Conservation (phyloP, 2,329 filamentous ascomycete species). For the Pseudogymnoascus sp. region DNA sequence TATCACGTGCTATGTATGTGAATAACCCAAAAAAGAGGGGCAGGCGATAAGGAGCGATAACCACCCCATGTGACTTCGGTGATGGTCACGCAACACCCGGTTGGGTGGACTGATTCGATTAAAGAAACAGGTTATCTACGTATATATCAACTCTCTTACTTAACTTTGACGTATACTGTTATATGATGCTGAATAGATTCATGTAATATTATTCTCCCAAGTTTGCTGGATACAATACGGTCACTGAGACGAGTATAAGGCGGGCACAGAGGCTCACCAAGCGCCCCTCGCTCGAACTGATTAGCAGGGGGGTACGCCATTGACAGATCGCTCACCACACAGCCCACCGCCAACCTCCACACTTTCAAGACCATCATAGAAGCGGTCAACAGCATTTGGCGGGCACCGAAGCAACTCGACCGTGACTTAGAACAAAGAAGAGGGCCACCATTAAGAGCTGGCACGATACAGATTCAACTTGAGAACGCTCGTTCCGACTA, state of each 20-base stretch:
- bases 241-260: neutral
- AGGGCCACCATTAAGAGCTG: neutral
- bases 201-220: neutral
- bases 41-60: slow-evolving; percentile 1
- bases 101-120: slow-evolving; percentile 2
- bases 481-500: neutral
- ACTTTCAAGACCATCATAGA: slow-evolving; percentile 3
- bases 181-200: neutral
- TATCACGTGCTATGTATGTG: neutral
- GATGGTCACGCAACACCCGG: slow-evolving; percentile 1
- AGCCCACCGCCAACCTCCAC: neutral
- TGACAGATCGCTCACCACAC: slow-evolving; percentile 1
- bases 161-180: neutral
- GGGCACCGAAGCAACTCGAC: neutral
- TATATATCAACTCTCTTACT: slow-evolving; percentile 5
- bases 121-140: neutral
- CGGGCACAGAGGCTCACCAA: neutral
- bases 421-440: neutral
- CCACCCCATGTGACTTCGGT: neutral
- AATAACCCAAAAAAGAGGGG: neutral
- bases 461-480: neutral
- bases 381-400: neutral
- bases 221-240: neutral
- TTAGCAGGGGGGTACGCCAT: slow-evolving; percentile 5
- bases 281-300: neutral